Base-by-base conservation (phyloP, 148 eudicot species). In the Tetragonia tetragonoides region DNA sequence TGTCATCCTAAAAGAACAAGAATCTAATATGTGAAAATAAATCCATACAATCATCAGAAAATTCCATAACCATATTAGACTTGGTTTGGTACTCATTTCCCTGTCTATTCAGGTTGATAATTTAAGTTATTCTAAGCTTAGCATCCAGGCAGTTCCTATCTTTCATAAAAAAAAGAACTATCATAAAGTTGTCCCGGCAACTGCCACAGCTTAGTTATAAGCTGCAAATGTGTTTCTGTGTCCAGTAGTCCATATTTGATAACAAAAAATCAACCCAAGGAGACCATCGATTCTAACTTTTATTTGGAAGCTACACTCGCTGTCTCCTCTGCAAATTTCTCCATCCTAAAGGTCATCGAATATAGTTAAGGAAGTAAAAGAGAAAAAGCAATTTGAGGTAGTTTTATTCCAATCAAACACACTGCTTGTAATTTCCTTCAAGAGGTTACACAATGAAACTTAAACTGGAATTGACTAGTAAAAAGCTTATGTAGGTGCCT, bases 1-100 rank as follows among this genome's bases (percentile, higher is more conserved):
- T 89, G 84, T 95, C 98, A 74, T 88, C 98, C 98, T 95, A 76
- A 75, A 77, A 82, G 49, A 74, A 75, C 53, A 70, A 16, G 60
- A 56, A 39, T 56, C 64, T 57, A 0, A 40, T 80, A 40, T 40
- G 60, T 39, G 56, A 62, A 18, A 67, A 9, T 40, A 67, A 5
- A 40, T 3, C 17, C n/a, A 20, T 18, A 28, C 17, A 10, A n/a
- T 24, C 54, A 46, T 41, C 42, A 24, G 18, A 68, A 49, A 60
- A 54, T 63, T 37, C 63, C 15, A 51, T 24, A 57, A 34, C 41
- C 42, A 71, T 4, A 60, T 3, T 10, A 15, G 12, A 14, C 53
- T 49, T 49, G 14, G 53, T 49, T 10, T 49, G 53, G 34, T 28
- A 10, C 2, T 21, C 28, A 60, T n/a, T 20, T 21, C n/a, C 64